A percentile compares a stretch with the other conserved stretches of the same genome.
These are phyloP conservation scores for Novymonas esmeraldas DNA, from an alignment of 208 protist species.

Conservation along the genomic window DNA sequence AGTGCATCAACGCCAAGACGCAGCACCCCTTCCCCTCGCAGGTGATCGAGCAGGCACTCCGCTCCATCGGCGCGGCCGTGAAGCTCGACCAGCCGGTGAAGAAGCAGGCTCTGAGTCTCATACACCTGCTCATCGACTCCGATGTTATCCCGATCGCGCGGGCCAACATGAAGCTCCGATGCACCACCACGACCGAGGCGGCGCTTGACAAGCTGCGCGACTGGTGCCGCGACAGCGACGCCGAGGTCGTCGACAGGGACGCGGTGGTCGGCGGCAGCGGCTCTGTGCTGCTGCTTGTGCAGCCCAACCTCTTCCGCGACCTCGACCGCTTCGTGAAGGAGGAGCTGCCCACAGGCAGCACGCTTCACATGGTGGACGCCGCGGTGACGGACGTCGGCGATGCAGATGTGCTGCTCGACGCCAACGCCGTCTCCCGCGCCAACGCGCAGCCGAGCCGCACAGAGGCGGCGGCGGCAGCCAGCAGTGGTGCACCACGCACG, in stretches of 20 bases:
- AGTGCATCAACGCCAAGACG: slow-evolving; percentile 95
- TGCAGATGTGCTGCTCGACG: slow-evolving; percentile 28
- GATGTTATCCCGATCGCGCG: slow-evolving; percentile 92
- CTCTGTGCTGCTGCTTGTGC: slow-evolving; percentile 65
- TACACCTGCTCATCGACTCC: slow-evolving; percentile 87
- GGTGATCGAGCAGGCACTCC: slow-evolving; percentile 96
- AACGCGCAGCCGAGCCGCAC: slow-evolving; percentile 16
- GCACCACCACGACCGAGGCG: slow-evolving; percentile 49
- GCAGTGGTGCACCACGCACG: not conserved
- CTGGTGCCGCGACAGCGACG: slow-evolving; percentile 66
- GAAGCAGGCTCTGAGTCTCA: slow-evolving; percentile 94
- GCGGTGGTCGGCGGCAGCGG: not conserved
- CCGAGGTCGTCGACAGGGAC: slow-evolving; percentile 47
- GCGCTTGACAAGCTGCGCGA: slow-evolving; percentile 44
- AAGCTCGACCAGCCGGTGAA: slow-evolving; percentile 93
- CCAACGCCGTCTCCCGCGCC: slow-evolving; percentile 17
- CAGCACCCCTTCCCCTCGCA: slow-evolving; percentile 83
- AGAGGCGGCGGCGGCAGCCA: slow-evolving; percentile 3
- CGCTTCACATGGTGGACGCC: slow-evolving; percentile 77
- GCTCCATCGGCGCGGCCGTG: slow-evolving; percentile 93
- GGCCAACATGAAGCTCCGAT: slow-evolving; percentile 94
- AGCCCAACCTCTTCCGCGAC: slow-evolving; percentile 76
- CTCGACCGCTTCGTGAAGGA: slow-evolving; percentile 77
- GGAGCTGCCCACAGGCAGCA: slow-evolving; percentile 58
- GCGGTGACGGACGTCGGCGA: slow-evolving; percentile 62